These are phyloP conservation scores for Plenodomus biglobosus DNA, from an alignment of 2,329 filamentous ascomycete genomes.

Conservation along the genomic window DNA sequence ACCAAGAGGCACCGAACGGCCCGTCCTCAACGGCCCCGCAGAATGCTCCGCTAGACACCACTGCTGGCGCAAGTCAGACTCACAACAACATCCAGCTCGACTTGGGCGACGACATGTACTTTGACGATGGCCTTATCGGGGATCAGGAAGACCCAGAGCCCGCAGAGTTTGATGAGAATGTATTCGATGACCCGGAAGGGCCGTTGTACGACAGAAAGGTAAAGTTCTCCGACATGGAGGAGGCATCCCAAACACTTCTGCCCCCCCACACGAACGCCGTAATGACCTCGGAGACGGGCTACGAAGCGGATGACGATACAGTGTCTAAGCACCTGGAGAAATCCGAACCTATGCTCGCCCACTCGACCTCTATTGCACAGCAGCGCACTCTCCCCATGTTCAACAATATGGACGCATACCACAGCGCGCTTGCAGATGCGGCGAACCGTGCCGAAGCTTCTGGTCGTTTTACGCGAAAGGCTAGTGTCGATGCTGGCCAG, in stretches of 20 bases:
- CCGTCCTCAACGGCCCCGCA: conserved; percentile 4
- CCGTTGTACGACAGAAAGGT: conserved; percentile 54
- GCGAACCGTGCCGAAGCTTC: conserved; percentile 74
- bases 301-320: conserved; percentile 40
- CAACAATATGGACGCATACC: conserved; percentile 69
- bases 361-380: conserved; percentile 48
- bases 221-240: conserved; percentile 24
- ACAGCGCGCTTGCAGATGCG: conserved; percentile 80
- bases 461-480: conserved; percentile 70
- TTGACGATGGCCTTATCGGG: conserved; percentile 64
- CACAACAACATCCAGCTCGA: conserved; percentile 12
- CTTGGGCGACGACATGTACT: conserved; percentile 64
- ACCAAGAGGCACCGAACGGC: conserved; percentile 10
- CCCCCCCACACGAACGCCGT: conserved; percentile 19
- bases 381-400: conserved; percentile 36
- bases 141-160: conserved; percentile 55
- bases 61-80: conserved; percentile 7
- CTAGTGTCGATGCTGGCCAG: conserved; percentile 47
- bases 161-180: conserved; percentile 68
- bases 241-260: conserved; percentile 13
- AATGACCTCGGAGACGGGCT: conserved; percentile 26
- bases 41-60: background rate
- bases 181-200: conserved; percentile 63
- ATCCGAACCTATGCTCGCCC: conserved; percentile 53
- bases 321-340: conserved; percentile 29